phyloP scores from a whole-genome alignment of 208 protist species.

The Acanthamoeba royreba region DNA sequence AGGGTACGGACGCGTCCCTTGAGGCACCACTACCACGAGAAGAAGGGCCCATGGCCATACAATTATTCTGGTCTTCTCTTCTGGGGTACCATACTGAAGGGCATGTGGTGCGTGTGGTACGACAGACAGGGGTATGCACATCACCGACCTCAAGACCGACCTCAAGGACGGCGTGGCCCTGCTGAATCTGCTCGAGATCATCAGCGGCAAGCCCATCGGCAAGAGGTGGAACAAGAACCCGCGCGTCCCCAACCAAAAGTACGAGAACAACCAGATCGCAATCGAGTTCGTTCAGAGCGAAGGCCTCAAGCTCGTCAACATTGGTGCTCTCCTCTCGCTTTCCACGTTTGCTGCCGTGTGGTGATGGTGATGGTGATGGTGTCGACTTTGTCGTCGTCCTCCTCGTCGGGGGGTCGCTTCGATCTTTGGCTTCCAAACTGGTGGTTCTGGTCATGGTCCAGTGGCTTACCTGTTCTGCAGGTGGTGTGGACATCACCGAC shows the following conservation, averaged over 20 bases:
- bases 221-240: constrained; percentile 42
- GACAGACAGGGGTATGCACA: constrained; percentile 1
- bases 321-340: background rate
- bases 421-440: no score
- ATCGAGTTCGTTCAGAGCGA: constrained; percentile 60
- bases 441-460: no score
- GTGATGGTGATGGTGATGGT: no score
- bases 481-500: constrained; percentile 59
- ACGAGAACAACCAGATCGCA: constrained; percentile 55
- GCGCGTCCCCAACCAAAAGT: background rate
- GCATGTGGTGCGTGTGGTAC: no score
- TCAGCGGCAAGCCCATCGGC: constrained; percentile 8
- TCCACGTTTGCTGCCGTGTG: background rate
- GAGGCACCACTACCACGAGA: no score
- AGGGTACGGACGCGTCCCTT: no score
- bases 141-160: background rate
- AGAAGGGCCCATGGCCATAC: no score
- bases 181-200: constrained; percentile 21
- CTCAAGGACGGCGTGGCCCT: background rate
- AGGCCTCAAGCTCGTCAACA: constrained; percentile 66
- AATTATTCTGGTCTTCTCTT: no score
- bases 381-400: no score
- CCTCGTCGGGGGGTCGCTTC: no score
- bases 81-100: no score
- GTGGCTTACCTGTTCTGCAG: no score